These are phyloP conservation scores for Tremellales sp. DNA, from an alignment of 1,284 basidiomycete species.

Conservation along the genomic window DNA sequence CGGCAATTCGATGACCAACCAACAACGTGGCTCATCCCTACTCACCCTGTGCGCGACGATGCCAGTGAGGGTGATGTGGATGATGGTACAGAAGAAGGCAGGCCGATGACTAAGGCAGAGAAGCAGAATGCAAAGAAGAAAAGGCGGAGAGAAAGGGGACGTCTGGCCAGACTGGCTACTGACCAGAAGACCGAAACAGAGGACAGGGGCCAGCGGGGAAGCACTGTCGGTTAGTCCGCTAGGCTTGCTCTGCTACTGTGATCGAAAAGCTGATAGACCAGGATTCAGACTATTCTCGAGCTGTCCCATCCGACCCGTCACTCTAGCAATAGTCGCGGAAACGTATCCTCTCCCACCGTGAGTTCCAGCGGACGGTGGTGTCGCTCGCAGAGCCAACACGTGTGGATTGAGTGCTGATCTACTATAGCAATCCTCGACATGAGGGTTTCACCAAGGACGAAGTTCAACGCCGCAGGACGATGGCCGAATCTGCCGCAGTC, in stretches of 20 bases:
- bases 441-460: not conserved
- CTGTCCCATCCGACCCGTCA: conserved; percentile 17
- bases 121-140: conserved; percentile 47
- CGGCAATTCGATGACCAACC: conserved; percentile 11
- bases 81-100: conserved; percentile 12
- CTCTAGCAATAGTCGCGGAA: conserved; percentile 14
- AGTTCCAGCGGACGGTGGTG: too few species aligned
- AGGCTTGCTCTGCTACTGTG: too few species aligned
- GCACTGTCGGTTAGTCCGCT: too few species aligned
- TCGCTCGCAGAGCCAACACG: too few species aligned
- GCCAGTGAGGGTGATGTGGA: conserved; percentile 2
- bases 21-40: conserved; percentile 1
- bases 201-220: too few species aligned
- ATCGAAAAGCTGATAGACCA: conserved; percentile 2
- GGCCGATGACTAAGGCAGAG: conserved; percentile 41
- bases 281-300: conserved; percentile 35
- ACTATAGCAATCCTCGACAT: conserved; percentile 6
- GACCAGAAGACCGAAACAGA: not conserved
- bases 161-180: conserved; percentile 11
- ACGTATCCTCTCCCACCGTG: conserved; percentile 19
- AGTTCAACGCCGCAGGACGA: not conserved
- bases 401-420: not conserved
- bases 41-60: conserved; percentile 1
- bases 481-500: conserved; percentile 3
- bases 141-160: conserved; percentile 38